Evolutionary conservation across 768 basidiomycete species (phyloP).

Genomic region (Asterophora lycoperdoides): DNA sequence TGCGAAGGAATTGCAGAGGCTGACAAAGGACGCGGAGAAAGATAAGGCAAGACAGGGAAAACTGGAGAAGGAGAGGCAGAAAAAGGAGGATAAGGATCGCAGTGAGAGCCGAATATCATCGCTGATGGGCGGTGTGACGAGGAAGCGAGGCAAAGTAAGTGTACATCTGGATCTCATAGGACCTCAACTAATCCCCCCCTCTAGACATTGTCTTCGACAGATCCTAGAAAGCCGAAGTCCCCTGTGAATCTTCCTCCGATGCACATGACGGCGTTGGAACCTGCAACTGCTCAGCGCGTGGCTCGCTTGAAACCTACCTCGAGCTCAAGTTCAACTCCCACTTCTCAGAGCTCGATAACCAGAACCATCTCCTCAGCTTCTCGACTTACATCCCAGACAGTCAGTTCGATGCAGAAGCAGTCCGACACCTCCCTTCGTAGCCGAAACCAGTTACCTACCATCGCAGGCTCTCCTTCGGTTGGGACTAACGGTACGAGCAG

Average conservation of each 20-base stretch:
- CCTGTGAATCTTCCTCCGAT: conserved; percentile 80
- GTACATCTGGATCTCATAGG: conserved; percentile 3
- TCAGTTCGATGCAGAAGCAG: conserved; percentile 83
- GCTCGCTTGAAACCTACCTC: conserved; percentile 68
- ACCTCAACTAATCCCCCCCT: conserved; percentile 9
- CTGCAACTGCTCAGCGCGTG: conserved; percentile 78
- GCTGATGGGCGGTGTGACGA: conserved; percentile 64
- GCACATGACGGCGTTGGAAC: conserved; percentile 83
- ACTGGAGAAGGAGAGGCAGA: conserved; percentile 47
- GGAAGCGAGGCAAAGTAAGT: conserved; percentile 87
- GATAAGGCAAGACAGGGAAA: conserved; percentile 39
- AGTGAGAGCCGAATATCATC: conserved; percentile 88
- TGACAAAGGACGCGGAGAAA: conserved; percentile 44
- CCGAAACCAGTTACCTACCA: conserved; percentile 79
- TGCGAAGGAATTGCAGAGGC: conserved; percentile 40
- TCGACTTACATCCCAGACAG: conserved; percentile 74
- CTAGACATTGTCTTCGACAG: conserved; percentile 81
- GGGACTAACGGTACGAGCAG: conserved; percentile 51
- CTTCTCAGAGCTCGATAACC: conserved; percentile 29
- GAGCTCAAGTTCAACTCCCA: conserved; percentile 41
- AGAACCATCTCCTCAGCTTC: conserved; percentile 44
- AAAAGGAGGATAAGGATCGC: conserved; percentile 82
- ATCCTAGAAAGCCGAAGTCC: conserved; percentile 69
- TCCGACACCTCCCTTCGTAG: conserved; percentile 77
- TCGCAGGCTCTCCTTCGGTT: conserved; percentile 91